Percentiles rank a stretch among this genome's conserved stretches.
phyloP scores from a whole-genome alignment of 805 yeast genomes.

The Jamesozyma gamospora region DNA sequence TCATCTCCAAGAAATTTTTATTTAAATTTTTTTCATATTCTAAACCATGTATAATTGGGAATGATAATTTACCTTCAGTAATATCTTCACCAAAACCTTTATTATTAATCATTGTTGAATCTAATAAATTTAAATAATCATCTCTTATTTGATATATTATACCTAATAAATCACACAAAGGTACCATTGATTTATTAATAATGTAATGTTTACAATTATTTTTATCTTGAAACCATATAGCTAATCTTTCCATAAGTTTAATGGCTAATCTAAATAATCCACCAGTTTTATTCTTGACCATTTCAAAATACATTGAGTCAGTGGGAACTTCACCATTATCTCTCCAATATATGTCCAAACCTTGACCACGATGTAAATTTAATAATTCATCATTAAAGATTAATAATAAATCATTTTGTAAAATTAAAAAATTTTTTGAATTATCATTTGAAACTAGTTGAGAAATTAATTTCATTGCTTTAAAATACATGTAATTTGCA shows the following conservation, averaged over 20 bases:
- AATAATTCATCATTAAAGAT: conserved; percentile 64
- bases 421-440: conserved; percentile 1
- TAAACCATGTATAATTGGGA: conserved; percentile 69
- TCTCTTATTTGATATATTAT: conserved; percentile 77
- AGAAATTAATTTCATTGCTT: conserved; percentile 46
- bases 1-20: conserved; percentile 33
- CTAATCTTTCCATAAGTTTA: conserved; percentile 42
- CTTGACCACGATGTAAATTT: conserved; percentile 82
- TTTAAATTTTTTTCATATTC: conserved; percentile 15
- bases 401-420: conserved; percentile 26
- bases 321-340: conserved; percentile 46
- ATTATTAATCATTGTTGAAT: conserved; percentile 36
- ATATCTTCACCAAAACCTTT: conserved; percentile 82
- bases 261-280: conserved; percentile 75
- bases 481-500: conserved; percentile 73
- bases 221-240: conserved; percentile 1
- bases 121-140: conserved; percentile 63
- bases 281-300: conserved; percentile 86
- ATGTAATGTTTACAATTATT: neutral
- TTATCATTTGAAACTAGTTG: conserved; percentile 19
- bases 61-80: conserved; percentile 81
- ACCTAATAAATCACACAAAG: conserved; percentile 69
- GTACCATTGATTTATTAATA: conserved; percentile 32
- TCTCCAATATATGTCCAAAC: conserved; percentile 82
- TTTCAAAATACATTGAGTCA: conserved; percentile 54